phyloP scores from a whole-genome alignment of 2,329 filamentous ascomycete species.

The Cadophora sp. region DNA sequence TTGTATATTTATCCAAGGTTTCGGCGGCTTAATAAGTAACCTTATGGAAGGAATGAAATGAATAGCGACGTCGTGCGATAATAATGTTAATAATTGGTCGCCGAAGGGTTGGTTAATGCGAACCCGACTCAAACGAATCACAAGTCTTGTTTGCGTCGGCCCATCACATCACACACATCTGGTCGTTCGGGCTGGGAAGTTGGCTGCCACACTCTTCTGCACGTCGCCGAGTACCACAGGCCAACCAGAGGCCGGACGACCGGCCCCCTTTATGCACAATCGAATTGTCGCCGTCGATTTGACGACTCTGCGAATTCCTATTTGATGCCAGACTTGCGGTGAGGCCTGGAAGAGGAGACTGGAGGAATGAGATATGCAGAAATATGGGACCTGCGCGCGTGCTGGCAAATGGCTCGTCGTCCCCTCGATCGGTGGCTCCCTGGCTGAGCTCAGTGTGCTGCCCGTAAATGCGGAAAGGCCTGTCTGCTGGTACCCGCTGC shows the following conservation, averaged over 20 bases:
- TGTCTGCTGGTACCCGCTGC: constrained; percentile 27
- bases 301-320: constrained; percentile 25
- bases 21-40: constrained; percentile 11
- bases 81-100: constrained; percentile 16
- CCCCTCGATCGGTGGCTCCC: constrained; percentile 20
- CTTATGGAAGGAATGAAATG: background rate
- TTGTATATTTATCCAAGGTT: constrained; percentile 15
- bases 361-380: constrained; percentile 14
- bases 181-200: background rate
- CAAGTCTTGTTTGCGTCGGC: constrained; percentile 3
- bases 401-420: constrained; percentile 22
- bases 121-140: constrained; percentile 18
- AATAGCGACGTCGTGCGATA: constrained; percentile 12
- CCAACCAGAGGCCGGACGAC: constrained; percentile 26
- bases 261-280: constrained; percentile 33
- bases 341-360: constrained; percentile 29
- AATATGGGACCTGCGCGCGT: constrained; percentile 16
- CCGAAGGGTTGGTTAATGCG: constrained; percentile 9
- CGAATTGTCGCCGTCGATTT: constrained; percentile 34
- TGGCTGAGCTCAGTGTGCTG: constrained; percentile 7
- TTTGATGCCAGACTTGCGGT: constrained; percentile 38
- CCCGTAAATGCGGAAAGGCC: constrained; percentile 12
- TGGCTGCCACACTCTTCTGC: constrained; percentile 12
- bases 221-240: constrained; percentile 14
- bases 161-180: background rate